Conservation (phyloP, 2,329 filamentous ascomycete genomes). For the Passalora sequoiae region DNA sequence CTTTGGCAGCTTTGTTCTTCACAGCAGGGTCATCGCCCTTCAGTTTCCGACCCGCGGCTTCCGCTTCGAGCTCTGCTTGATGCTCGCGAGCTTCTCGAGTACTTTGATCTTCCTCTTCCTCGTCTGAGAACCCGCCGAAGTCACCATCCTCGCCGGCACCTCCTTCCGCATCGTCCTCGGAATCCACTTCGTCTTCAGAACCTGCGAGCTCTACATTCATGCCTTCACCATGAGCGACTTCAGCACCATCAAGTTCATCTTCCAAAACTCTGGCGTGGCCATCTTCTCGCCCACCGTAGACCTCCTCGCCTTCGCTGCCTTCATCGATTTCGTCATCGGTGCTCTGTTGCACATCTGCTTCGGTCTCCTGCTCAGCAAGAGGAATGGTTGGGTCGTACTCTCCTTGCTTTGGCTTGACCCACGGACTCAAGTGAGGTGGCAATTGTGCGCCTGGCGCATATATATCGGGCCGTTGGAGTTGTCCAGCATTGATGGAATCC, state of each 20-base stretch:
- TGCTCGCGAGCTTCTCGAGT: slow-evolving; percentile 62
- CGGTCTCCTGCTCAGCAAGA: slow-evolving; percentile 80
- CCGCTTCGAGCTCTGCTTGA: slow-evolving; percentile 87
- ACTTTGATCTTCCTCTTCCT: slow-evolving; percentile 53
- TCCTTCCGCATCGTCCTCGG: slow-evolving; percentile 43
- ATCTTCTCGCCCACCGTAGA: slow-evolving; percentile 26
- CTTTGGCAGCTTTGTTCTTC: slow-evolving; percentile 58
- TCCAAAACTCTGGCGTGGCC: slow-evolving; percentile 40
- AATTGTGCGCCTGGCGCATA: slow-evolving; percentile 87
- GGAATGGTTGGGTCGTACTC: slow-evolving; percentile 86
- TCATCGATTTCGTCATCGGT: slow-evolving; percentile 49
- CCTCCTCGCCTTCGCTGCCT: slow-evolving; percentile 38
- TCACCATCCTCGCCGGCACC: slow-evolving; percentile 44
- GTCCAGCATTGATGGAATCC: slow-evolving; percentile 91
- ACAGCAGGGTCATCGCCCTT: slow-evolving; percentile 48
- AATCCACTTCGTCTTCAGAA: slow-evolving; percentile 37
- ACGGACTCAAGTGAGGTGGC: slow-evolving; percentile 91
- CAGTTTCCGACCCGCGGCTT: slow-evolving; percentile 65
- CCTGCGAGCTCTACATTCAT: slow-evolving; percentile 44
- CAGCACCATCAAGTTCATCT: slow-evolving; percentile 23
- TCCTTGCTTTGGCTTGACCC: slow-evolving; percentile 80
- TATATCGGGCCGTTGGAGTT: slow-evolving; percentile 76
- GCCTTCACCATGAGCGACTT: slow-evolving; percentile 32
- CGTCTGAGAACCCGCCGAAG: slow-evolving; percentile 46
- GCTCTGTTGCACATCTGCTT: slow-evolving; percentile 67